phyloP scores from a whole-genome alignment of 371 early-diverging fungal genomes.

The Saksenaea oblongispora region DNA sequence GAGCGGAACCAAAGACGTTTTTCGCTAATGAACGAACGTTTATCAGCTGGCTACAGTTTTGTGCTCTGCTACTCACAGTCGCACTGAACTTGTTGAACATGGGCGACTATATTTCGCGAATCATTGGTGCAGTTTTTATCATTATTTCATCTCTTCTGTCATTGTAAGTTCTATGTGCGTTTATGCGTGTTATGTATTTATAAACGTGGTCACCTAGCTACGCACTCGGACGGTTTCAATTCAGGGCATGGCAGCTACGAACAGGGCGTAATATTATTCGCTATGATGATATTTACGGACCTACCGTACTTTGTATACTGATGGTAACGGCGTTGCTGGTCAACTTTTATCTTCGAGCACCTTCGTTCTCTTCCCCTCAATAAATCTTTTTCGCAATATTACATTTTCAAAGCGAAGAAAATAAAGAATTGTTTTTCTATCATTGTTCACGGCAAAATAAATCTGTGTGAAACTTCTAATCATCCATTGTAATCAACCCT shows the following conservation, averaged over 20 bases:
- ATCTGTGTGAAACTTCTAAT: too few relatives aligned
- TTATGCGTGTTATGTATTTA: background rate
- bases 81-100: conserved; percentile 80
- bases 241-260: conserved; percentile 38
- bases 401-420: background rate
- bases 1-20: conserved; percentile 87
- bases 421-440: background rate
- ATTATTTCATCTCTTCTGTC: conserved; percentile 27
- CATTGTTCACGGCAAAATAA: background rate
- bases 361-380: conserved; percentile 7
- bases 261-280: conserved; percentile 23
- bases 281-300: conserved; percentile 30
- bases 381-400: background rate
- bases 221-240: conserved; percentile 37
- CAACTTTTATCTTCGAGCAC: conserved; percentile 41
- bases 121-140: conserved; percentile 46
- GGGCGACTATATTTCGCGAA: conserved; percentile 55
- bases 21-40: conserved; percentile 96
- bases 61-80: conserved; percentile 74
- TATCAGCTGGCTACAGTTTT: conserved; percentile 86
- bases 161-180: conserved; percentile 24
- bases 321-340: conserved; percentile 25
- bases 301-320: conserved; percentile 25
- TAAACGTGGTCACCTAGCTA: conserved; percentile 21
- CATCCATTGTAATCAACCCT: background rate